Conservation (phyloP, 805 yeast species). For the Cyberlindnera galapagoensis region DNA sequence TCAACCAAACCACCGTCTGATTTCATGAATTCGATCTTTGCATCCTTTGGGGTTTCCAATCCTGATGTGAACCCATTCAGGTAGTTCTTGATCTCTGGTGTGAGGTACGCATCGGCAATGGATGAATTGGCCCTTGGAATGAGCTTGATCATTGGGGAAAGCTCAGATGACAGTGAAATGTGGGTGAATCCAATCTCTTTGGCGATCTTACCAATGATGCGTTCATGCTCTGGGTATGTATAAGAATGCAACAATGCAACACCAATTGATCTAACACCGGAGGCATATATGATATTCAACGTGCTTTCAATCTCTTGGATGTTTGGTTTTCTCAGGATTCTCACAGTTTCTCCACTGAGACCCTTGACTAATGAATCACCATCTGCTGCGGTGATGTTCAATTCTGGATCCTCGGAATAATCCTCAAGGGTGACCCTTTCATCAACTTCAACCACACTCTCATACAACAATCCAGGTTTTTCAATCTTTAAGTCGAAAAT, state of each 20-base stretch:
- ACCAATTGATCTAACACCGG: slow-evolving; percentile 65
- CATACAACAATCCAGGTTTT: slow-evolving; percentile 67
- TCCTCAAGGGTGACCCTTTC: slow-evolving; percentile 86
- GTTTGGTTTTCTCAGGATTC: slow-evolving; percentile 49
- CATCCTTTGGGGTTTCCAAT: slow-evolving; percentile 38
- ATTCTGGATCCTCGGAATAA: slow-evolving; percentile 66
- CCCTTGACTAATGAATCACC: slow-evolving; percentile 40
- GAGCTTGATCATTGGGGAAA: slow-evolving; percentile 75
- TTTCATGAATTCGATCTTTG: slow-evolving; percentile 80
- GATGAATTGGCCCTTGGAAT: slow-evolving; percentile 74
- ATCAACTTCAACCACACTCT: slow-evolving; percentile 74
- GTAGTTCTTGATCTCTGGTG: slow-evolving; percentile 70
- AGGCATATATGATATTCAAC: slow-evolving; percentile 38
- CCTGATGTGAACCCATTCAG: slow-evolving; percentile 57
- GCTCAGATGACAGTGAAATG: slow-evolving; percentile 59
- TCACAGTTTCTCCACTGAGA: slow-evolving; percentile 59
- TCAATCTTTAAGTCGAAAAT: slow-evolving; percentile 78
- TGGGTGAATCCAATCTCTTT: slow-evolving; percentile 58
- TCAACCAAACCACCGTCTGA: slow-evolving; percentile 94
- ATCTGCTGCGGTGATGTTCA: slow-evolving; percentile 16
- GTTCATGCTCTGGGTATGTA: slow-evolving; percentile 67
- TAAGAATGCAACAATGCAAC: slow-evolving; percentile 69
- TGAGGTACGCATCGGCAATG: slow-evolving; percentile 75
- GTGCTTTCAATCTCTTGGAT: slow-evolving; percentile 32
- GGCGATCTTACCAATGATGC: slow-evolving; percentile 52